phyloP scores from a whole-genome alignment of 2,329 filamentous ascomycete genomes.

The Gnomoniopsis smithogilvyi region DNA sequence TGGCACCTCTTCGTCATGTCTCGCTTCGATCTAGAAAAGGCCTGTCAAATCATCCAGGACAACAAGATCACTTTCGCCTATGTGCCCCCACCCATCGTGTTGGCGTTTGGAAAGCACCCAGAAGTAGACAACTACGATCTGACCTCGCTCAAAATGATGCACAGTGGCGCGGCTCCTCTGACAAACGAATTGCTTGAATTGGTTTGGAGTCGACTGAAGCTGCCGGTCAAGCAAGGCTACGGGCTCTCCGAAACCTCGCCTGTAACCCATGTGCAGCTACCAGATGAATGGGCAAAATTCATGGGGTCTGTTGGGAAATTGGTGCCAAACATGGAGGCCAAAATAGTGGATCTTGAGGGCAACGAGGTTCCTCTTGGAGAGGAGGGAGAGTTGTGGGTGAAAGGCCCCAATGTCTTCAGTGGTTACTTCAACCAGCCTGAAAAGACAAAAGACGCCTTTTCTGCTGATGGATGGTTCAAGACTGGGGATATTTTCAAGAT shows the following conservation, averaged over 20 bases:
- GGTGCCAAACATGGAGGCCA: slow-evolving; percentile 75
- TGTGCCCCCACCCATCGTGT: slow-evolving; percentile 79
- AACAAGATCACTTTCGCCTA: slow-evolving; percentile 75
- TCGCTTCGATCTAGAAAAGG: slow-evolving; percentile 77
- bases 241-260: slow-evolving; percentile 86
- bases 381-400: slow-evolving; percentile 73
- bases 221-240: slow-evolving; percentile 90
- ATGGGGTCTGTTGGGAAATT: slow-evolving; percentile 78
- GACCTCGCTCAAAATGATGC: slow-evolving; percentile 75
- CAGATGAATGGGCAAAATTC: slow-evolving; percentile 71
- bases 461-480: slow-evolving; percentile 79
- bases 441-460: slow-evolving; percentile 68
- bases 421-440: slow-evolving; percentile 75
- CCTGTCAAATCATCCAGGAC: slow-evolving; percentile 73
- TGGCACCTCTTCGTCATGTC: slow-evolving; percentile 68
- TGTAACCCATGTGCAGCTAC: slow-evolving; percentile 69
- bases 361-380: slow-evolving; percentile 53
- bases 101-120: slow-evolving; percentile 77
- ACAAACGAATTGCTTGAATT: slow-evolving; percentile 75
- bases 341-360: slow-evolving; percentile 67
- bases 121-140: slow-evolving; percentile 78
- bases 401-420: slow-evolving; percentile 76
- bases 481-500: slow-evolving; percentile 84
- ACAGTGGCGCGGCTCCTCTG: slow-evolving; percentile 82
- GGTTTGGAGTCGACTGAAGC: slow-evolving; percentile 68